These are phyloP conservation scores for Geotrichum klebahnii DNA, from an alignment of 1,139 yeast genomes.

Conservation along the genomic window DNA sequence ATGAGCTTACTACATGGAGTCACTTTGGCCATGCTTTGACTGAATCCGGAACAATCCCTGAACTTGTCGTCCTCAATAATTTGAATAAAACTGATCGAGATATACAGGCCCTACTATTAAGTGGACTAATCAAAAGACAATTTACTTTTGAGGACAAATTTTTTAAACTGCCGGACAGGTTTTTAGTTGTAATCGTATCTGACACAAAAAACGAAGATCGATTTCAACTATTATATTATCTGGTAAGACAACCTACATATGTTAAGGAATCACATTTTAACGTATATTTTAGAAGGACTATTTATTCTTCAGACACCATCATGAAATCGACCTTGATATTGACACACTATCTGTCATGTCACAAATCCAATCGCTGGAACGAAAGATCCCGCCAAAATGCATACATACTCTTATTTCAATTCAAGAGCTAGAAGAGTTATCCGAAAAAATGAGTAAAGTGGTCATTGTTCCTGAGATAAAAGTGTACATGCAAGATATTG, in stretches of 20 bases:
- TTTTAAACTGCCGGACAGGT: conserved; percentile 20
- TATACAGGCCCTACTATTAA: conserved; percentile 32
- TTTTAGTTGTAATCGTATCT: conserved; percentile 21
- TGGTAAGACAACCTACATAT: conserved; percentile 7
- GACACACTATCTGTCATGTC: conserved; percentile 5
- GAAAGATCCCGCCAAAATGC: conserved; percentile 12
- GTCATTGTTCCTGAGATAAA: conserved; percentile 46
- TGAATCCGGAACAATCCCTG: conserved; percentile 13
- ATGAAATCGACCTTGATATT: conserved; percentile 9
- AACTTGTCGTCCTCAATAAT: conserved; percentile 28
- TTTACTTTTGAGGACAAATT: background rate
- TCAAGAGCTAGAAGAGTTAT: conserved; percentile 7
- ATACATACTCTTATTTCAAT: conserved; percentile 5
- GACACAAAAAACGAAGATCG: conserved; percentile 3
- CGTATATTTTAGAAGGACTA: conserved; percentile 16
- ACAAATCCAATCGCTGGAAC: conserved; percentile 2
- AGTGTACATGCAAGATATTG: conserved; percentile 53
- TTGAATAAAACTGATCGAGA: conserved; percentile 30
- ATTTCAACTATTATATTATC: conserved; percentile 5
- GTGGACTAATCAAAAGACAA: conserved; percentile 23
- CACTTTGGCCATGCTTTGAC: conserved; percentile 8
- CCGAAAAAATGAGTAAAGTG: conserved; percentile 28
- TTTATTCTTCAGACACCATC: conserved; percentile 22
- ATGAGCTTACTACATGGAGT: conserved; percentile 15
- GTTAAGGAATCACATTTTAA: background rate